phyloP scores from a whole-genome alignment of 2,329 filamentous ascomycete genomes.

The Fusarium brevicatenulatum region DNA sequence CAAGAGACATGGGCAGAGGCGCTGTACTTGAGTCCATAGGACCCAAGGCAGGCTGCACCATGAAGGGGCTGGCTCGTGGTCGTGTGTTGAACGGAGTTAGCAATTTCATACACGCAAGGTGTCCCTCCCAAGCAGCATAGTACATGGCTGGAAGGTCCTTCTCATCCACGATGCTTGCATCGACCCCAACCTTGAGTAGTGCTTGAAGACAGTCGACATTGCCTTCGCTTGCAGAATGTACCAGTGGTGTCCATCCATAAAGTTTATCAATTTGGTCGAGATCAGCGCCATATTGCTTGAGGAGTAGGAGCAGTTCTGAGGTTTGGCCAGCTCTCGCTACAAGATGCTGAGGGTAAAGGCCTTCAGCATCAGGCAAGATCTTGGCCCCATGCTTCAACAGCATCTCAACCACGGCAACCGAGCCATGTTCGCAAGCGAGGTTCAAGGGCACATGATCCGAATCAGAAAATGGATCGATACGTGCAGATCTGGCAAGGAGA shows the following conservation, averaged over 20 bases:
- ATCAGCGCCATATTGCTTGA: conserved; percentile 88
- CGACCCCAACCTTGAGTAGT: conserved; percentile 80
- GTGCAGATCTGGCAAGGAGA: conserved; percentile 80
- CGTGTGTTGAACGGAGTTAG: conserved; percentile 70
- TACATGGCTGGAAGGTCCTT: conserved; percentile 96
- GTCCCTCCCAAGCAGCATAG: conserved; percentile 98
- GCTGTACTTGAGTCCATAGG: conserved; percentile 60
- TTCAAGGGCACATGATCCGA: conserved; percentile 95
- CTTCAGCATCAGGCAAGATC: conserved; percentile 94
- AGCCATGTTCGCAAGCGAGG: conserved; percentile 93
- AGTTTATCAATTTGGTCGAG: conserved; percentile 94
- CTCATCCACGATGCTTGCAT: conserved; percentile 85
- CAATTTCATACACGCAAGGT: conserved; percentile 92
- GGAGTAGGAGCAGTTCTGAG: conserved; percentile 79
- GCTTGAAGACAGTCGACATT: conserved; percentile 88
- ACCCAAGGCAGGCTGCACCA: conserved; percentile 55
- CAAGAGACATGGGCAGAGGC: conserved; percentile 72
- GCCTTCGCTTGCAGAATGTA: conserved; percentile 96
- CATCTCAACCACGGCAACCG: conserved; percentile 83
- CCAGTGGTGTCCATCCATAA: conserved; percentile 96
- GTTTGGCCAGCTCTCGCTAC: conserved; percentile 89
- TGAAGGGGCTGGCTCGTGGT: conserved; percentile 56
- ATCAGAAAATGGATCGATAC: conserved; percentile 85
- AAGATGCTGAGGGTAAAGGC: conserved; percentile 95
- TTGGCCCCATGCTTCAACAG: conserved; percentile 82